phyloP scores from a whole-genome alignment of 495 filamentous ascomycete genomes.

The Tetracladium setigerum region DNA sequence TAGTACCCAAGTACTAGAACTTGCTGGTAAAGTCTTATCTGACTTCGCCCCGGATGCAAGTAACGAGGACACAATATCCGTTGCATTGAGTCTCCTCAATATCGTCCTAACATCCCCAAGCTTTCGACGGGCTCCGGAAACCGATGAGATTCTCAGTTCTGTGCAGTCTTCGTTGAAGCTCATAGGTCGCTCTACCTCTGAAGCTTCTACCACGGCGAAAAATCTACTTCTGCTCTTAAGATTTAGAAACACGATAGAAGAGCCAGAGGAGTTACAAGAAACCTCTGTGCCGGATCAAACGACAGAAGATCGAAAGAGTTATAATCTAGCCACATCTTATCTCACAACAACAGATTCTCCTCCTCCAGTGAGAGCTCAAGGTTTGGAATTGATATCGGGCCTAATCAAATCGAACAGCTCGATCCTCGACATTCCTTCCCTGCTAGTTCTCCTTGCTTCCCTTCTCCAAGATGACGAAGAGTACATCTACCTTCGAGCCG shows the following conservation, averaged over 20 bases:
- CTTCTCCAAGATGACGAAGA: slow-evolving; percentile 64
- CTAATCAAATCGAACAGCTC: slow-evolving; percentile 56
- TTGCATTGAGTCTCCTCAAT: slow-evolving; percentile 61
- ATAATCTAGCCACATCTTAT: slow-evolving; percentile 63
- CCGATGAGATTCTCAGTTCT: slow-evolving; percentile 32
- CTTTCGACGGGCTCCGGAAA: slow-evolving; percentile 44
- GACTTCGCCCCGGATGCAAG: slow-evolving; percentile 17
- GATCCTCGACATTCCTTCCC: slow-evolving; percentile 62
- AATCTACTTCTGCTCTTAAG: slow-evolving; percentile 51
- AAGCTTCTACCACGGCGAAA: slow-evolving; percentile 43
- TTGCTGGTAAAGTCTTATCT: slow-evolving; percentile 51
- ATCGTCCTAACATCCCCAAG: slow-evolving; percentile 56
- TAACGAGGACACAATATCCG: slow-evolving; percentile 45
- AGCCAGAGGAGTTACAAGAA: slow-evolving; percentile 7
- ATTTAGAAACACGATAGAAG: slow-evolving; percentile 27
- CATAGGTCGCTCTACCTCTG: slow-evolving; percentile 30
- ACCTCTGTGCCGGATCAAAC: slow-evolving; percentile 34
- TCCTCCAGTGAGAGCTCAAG: slow-evolving; percentile 70
- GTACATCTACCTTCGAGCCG: slow-evolving; percentile 65
- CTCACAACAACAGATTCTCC: slow-evolving; percentile 59
- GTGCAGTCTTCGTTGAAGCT: slow-evolving; percentile 43
- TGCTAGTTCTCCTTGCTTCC: slow-evolving; percentile 56
- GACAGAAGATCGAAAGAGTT: slow-evolving; percentile 58
- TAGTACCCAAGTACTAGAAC: slow-evolving; percentile 52
- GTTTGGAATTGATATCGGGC: slow-evolving; percentile 59